These are phyloP conservation scores for Euphorbia tirucalli DNA, from an alignment of 345 rosid species.

Conservation along the genomic window DNA sequence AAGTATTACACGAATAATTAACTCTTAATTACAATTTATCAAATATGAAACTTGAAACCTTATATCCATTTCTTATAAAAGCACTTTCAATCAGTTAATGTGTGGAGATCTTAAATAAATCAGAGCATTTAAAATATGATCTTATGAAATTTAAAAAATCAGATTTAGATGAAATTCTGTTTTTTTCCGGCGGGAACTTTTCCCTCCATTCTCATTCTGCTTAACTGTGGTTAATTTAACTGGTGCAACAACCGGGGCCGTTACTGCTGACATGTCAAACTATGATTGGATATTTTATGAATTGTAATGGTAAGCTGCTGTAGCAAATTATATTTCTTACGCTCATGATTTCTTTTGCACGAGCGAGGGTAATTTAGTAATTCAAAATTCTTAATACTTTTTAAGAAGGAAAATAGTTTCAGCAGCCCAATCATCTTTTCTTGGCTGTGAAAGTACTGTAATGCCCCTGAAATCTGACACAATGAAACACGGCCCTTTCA, in stretches of 20 bases:
- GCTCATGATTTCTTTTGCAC: not conserved
- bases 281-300: not conserved
- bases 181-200: constrained; percentile 14
- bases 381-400: not conserved
- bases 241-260: not conserved
- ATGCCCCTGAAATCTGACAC: constrained; percentile 4
- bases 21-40: too few relatives aligned
- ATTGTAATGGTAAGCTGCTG: not conserved
- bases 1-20: too few relatives aligned
- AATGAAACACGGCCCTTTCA: constrained; percentile 7
- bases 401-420: not conserved
- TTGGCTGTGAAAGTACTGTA: not conserved
- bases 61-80: too few relatives aligned
- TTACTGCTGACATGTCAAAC: not conserved
- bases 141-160: not conserved
- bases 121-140: not conserved
- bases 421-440: not conserved
- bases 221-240: not conserved
- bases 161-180: not conserved
- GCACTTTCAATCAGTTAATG: too few relatives aligned
- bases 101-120: not conserved
- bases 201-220: not conserved
- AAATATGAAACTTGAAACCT: too few relatives aligned
- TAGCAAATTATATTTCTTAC: not conserved
- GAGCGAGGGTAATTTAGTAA: not conserved